Evolutionary conservation across 176 grass and related monocot genomes (phyloP).

Genomic region (Cenchrus americanus): DNA sequence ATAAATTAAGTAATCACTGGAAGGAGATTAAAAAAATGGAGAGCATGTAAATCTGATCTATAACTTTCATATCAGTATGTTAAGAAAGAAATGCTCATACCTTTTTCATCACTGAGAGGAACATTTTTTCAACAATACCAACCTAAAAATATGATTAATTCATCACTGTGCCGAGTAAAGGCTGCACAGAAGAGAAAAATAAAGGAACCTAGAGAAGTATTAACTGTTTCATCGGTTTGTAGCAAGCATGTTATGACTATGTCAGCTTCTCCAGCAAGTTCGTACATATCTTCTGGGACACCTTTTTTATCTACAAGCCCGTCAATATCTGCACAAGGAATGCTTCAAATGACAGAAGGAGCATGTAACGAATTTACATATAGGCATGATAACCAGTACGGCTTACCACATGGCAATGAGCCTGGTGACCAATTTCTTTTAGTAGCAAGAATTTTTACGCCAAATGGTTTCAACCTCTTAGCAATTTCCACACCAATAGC

Average conservation of each 20-base stretch:
- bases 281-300: slow-evolving; percentile 62
- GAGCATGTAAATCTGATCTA: slow-evolving; percentile 22
- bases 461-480: slow-evolving; percentile 83
- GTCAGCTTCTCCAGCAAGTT: slow-evolving; percentile 83
- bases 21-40: not conserved
- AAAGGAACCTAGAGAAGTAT: slow-evolving; percentile 31
- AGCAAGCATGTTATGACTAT: slow-evolving; percentile 82
- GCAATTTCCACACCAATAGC: slow-evolving; percentile 81
- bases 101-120: slow-evolving; percentile 82
- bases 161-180: slow-evolving; percentile 12
- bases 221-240: slow-evolving; percentile 72
- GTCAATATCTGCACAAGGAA: slow-evolving; percentile 54
- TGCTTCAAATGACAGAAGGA: slow-evolving; percentile 33
- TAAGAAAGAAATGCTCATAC: slow-evolving; percentile 38
- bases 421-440: slow-evolving; percentile 81
- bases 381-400: slow-evolving; percentile 10
- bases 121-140: slow-evolving; percentile 73
- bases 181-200: not conserved
- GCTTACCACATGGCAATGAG: slow-evolving; percentile 55
- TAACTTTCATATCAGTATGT: not conserved
- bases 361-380: not conserved
- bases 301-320: slow-evolving; percentile 72
- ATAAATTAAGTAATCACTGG: not conserved
- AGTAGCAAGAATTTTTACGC: slow-evolving; percentile 85
- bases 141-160: slow-evolving; percentile 59